Evolutionary conservation across 371 early-diverging fungal genomes (phyloP), one percentile per base, ranked within the genome.

Genomic region (Mucor mucedo): DNA sequence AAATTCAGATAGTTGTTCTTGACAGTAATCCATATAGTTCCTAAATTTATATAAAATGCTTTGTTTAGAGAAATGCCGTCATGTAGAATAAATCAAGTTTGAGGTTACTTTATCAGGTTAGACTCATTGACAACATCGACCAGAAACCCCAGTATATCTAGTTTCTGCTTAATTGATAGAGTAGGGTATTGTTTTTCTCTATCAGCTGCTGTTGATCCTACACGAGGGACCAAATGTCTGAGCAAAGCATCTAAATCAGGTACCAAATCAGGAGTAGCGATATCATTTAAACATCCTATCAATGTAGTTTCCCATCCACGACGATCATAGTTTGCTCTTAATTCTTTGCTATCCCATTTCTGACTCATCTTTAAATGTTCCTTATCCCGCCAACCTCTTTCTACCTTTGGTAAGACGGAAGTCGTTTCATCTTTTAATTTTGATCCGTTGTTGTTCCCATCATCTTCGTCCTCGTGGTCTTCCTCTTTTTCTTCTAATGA

Each of bases 21-120:
- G 78, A 53, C 88, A 87, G 40, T 83, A 72, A 13, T 88, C 91
- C 77, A 92, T 86, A 60, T 87, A 90, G 13, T 81, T 68, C 58
- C 90, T 78, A 58, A 0, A 14, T 35, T 38, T 10, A 29, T 48
- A 48, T 45, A 6, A 6, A 55, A 13, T 38, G 14, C 6, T n/a
- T 28, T 2, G 33, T 14, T 8, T 14, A 50, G 5, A 29, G n/a
- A 27, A 14, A 10, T 13, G 3, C 21, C 21, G 21, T 21, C 21
- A 1, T 21, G 21, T 21, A 48, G 7, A 48, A 28, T 28, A 11
- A 10, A 27, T 44, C 27, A n/a, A 39, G 1, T 32, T 7, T 9
- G 7, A 27, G n/a, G 58, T 66, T 75, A 77, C 80, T 78, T 81
- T 35, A 83, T 77, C 32, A 72, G 30, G 0, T 48, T 73, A 10